Evolutionary conservation across 441 rosid species (phyloP), one percentile per base, ranked within the genome.

Genomic region (Euphorbia celastroides): DNA sequence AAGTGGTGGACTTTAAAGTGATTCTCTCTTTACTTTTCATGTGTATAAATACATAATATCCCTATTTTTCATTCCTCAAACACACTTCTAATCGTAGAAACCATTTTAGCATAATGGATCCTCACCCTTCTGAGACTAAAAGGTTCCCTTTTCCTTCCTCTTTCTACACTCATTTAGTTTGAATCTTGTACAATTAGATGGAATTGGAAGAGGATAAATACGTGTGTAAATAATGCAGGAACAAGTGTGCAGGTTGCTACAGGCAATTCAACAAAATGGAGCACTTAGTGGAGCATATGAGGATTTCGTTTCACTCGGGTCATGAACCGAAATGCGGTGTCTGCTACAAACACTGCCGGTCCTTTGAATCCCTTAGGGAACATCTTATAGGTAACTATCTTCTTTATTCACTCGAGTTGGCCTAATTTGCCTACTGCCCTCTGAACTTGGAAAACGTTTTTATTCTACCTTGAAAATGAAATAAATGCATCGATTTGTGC

Each of bases 281-380:
- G 52, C 98, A 92, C 78, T 78, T 92, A 5, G 93, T 90, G 69
- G 96, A 90, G 71, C 98, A 92, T 85, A 89, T 89, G 96, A 86
- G 87, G 70, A 76, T 58, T 64, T 82, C 96, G 1, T 83, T 72
- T 72, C 98, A 90, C 66, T 92, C 98, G 0, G 80, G 78, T 68
- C 98, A 90, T 69, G 98, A 92, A 71, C 93, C 98, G 68, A 74
- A 76, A 34, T 92, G 98, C 56, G 89, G 88, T 26, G 66, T 85
- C 62, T 92, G 98, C 62, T 78, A 70, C 77, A 92, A 89, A 78
- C 98, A 86, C 63, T 89, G 96, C 84, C 78, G 93, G 67, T 92
- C 93, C 55, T 90, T 88, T 70, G 98, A 92, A 62, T 89, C 98
- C 60, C 86, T 92, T 22, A 81, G 98, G 52, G 98, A 92, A 68